These are phyloP conservation scores for Podospora pseudopauciseta DNA, from an alignment of 495 filamentous ascomycete genomes.

Conservation along the genomic window DNA sequence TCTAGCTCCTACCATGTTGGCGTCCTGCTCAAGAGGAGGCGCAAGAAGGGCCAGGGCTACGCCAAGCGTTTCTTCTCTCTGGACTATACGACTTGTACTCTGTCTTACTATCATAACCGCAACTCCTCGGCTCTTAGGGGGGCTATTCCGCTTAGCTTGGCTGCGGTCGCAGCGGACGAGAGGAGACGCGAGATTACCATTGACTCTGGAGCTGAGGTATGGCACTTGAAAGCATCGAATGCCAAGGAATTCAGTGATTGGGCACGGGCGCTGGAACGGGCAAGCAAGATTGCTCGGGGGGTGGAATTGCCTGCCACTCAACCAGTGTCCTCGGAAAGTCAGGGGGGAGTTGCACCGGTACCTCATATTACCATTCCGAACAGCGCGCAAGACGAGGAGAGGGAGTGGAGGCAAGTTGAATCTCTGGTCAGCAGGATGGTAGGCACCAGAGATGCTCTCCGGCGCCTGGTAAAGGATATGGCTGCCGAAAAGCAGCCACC, in stretches of 20 bases:
- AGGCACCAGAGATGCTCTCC: conserved; percentile 83
- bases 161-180: conserved; percentile 84
- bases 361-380: conserved; percentile 21
- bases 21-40: conserved; percentile 77
- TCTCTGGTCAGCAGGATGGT: conserved; percentile 74
- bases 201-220: conserved; percentile 93
- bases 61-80: conserved; percentile 91
- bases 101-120: conserved; percentile 93
- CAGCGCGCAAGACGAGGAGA: conserved; percentile 57
- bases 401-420: conserved; percentile 83
- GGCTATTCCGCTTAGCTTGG: conserved; percentile 85
- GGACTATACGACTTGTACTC: conserved; percentile 83
- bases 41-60: conserved; percentile 91
- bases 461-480: conserved; percentile 77
- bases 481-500: conserved; percentile 55
- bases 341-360: conserved; percentile 20
- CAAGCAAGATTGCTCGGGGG: conserved; percentile 55
- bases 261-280: conserved; percentile 79
- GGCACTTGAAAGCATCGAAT: conserved; percentile 86
- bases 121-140: conserved; percentile 87
- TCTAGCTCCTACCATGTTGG: conserved; percentile 65
- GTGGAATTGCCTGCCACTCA: conserved; percentile 37
- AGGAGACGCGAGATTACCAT: conserved; percentile 87
- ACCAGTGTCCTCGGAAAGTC: conserved; percentile 15
- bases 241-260: conserved; percentile 81